Base-by-base conservation (phyloP, 257 asterid species). In the Euphrasia confusa region DNA sequence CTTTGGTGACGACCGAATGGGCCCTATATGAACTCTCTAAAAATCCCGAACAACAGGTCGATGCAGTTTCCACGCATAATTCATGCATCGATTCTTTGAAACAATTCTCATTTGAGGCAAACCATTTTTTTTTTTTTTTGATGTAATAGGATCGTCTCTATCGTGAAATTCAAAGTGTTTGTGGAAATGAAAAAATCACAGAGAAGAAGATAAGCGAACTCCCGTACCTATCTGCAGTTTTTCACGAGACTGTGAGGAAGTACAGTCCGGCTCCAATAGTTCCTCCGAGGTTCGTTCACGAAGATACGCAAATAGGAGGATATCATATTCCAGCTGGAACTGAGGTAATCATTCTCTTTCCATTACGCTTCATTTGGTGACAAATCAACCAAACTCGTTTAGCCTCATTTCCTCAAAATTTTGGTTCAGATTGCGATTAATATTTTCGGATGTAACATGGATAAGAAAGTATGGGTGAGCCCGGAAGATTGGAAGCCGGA, bases 11-110 rank as follows among this genome's bases (percentile, higher is more conserved):
- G 17, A 77, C 88, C 17, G 94, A 85, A 77, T 85, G 94, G 94
- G 90, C 90, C 6, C 73, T 85, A 84, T 85, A 80, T 69, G 88
- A 85, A 72, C 83, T 85, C 48, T 81, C 94, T 37, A 85, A 83
- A 76, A 78, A 83, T 72, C 84, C 67, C 2, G 65, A 68, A 4
- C 76, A 65, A 59, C 94, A 85, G 94, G 94, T 84, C 27, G 21
- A 10, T 54, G 50, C 9, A 2, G 40, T 35, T 59, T 37, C 11
- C 17, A 10, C 67, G 11, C 59, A 8, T 47, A n/a, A 30, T 40
- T 55, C 9, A 2, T 58, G 10, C 12, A 54, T n/a, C 53, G 2
- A n/a, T 14, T n/a, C 37, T 13, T 26, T 48, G 14, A 1, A 37
- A 53, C 24, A 21, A 8, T 9, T 44, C 48, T 55, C 58, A 44